Base-by-base conservation (phyloP, 2,329 filamentous ascomycete genomes). In the Curvularia lunata region DNA sequence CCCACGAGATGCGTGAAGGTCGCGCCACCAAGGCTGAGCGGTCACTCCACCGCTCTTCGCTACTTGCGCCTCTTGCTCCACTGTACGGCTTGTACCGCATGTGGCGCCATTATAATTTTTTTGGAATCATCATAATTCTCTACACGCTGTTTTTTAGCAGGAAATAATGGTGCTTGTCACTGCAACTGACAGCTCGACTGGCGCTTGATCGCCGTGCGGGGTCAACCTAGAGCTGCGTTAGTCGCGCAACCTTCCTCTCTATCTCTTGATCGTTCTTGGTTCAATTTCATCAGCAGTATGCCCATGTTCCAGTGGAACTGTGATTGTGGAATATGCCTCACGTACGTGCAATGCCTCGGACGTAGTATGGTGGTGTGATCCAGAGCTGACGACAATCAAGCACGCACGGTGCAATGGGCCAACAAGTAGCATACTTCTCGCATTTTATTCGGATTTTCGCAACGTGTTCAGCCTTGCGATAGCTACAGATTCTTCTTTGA, bases 41-140 rank as follows among this genome's bases (percentile, higher is more conserved):
- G 48, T 69, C 67, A 70, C 60, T 57, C 64, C 67, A 68, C 62
- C 67, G 62, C 62, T 40, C 12, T 8, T 32, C 41, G 41, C 12
- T 40, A 38, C 16, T 7, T 49, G 32, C 47, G 23, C 32, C 21
- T 38, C 23, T 5, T 7, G 34, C 47, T 49, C 16, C 12, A 18
- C 34, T 3, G 16, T 38, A 37, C 47, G 6, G 19, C 34, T 1
- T 28, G 34, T 32, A 27, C 10, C 18, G 4, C 32, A 27, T 5
- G 23, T 19, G n/a, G 21, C 23, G 9, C 28, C 21, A 28, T 19
- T 13, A 12, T 16, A 7, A 18, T 16, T 16, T 19, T 16, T 19
- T 28, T 16, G 10, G n/a, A 13, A 37, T 7, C 23, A 25, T 38
- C 5, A 6, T 18, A 13, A n/a, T 48, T 27, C 5, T 13, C 7